These are phyloP conservation scores for Colletotrichum orbiculare DNA, from an alignment of 2,329 filamentous ascomycete species.

Conservation along the genomic window DNA sequence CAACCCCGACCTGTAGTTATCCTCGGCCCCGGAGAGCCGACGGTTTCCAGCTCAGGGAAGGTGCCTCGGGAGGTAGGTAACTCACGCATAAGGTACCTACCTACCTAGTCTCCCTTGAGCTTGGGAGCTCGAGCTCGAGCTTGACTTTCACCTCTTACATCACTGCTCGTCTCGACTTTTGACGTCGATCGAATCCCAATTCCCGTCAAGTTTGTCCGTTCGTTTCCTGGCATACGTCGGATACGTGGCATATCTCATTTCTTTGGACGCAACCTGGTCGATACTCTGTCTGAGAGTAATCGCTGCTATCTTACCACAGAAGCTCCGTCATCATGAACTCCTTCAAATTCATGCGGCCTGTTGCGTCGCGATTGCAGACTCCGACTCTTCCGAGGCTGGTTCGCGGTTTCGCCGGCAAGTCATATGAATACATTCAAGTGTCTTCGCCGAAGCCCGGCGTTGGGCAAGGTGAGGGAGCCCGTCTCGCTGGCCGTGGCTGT, in stretches of 20 bases:
- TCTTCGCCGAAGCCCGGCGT: constrained; percentile 90
- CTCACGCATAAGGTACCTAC: too few species aligned
- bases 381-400: constrained; percentile 68
- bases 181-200: constrained; percentile 13
- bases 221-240: background rate
- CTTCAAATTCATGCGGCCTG: constrained; percentile 69
- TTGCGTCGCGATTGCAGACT: constrained; percentile 69
- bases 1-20: constrained; percentile 25
- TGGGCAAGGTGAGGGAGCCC: constrained; percentile 75
- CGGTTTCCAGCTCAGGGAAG: constrained; percentile 41
- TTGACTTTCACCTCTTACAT: constrained; percentile 27
- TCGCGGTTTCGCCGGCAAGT: constrained; percentile 60
- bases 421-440: constrained; percentile 85
- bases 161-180: constrained; percentile 14
- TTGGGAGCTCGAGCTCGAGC: constrained; percentile 15
- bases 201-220: background rate
- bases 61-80: too few species aligned
- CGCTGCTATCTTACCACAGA: background rate
- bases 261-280: background rate
- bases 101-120: constrained; percentile 2
- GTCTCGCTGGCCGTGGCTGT: constrained; percentile 28
- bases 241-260: background rate
- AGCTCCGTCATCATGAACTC: constrained; percentile 57
- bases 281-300: background rate
- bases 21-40: constrained; percentile 45